Evolutionary conservation across 2,329 filamentous ascomycete species (phyloP), one percentile per base, ranked within the genome.

Genomic region (Botryosphaeria dothidea): DNA sequence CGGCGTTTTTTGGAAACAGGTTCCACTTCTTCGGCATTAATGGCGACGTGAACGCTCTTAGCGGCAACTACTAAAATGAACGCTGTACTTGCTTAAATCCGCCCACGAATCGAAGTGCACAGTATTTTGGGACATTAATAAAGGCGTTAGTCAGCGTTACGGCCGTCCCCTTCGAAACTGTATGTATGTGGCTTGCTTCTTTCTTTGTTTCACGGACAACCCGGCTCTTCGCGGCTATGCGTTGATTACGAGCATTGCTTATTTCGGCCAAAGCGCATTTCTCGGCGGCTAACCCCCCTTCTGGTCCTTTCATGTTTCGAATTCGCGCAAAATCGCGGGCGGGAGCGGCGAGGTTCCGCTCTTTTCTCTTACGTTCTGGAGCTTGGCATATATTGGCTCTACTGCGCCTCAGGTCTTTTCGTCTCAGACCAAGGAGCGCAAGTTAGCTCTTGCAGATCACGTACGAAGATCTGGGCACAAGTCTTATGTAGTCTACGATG

Each of bases 11-110:
- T 64, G 52, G 52, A 21, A 66, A 54, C 69, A 75, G 74, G 74
- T 81, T 81, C 64, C 74, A 81, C 67, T 81, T 81, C 69, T 81
- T 81, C 68, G 79, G 79, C 48, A 80, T 81, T 66, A 76, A 76
- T 34, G 74, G 74, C 25, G 77, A 76, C 45, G 52, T 75, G 17
- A 72, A 71, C 56, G 71, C 69, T 19, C 64, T 78, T 27, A 64
- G 68, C 46, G 56, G 63, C 63, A 38, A 38, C 49, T 64, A 54
- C 31, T 64, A 27, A 56, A 52, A 41, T 62, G 23, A 51, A 15
- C 36, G 11, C 61, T 27, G 49, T 64, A 49, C 49, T 51, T 62
- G 27, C 17, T 41, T 46, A 15, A n/a, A 7, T 23, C 9, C 41
- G 17, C 38, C 25, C 38, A n/a, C 27, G 27, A 31, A 9, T 31